Conservation (phyloP, 1,284 basidiomycete genomes). For the Meripilus lineatus region DNA sequence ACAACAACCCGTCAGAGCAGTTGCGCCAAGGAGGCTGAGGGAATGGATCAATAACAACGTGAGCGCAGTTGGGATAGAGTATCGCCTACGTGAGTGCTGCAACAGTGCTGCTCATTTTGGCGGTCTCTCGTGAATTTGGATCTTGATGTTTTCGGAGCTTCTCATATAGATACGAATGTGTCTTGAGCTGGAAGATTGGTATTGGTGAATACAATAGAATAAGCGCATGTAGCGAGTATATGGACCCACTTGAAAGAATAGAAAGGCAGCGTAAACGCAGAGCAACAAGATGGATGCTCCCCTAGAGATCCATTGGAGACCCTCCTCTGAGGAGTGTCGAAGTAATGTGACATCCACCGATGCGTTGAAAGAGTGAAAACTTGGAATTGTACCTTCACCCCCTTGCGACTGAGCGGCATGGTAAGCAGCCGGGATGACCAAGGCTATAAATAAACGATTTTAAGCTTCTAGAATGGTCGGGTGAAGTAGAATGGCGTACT, state of each 20-base stretch:
- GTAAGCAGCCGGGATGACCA: slow-evolving; percentile 91
- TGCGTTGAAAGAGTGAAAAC: slow-evolving; percentile 9
- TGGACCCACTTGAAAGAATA: slow-evolving; percentile 64
- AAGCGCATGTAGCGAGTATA: no score
- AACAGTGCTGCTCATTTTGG: slow-evolving; percentile 64
- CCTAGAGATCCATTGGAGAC: slow-evolving; percentile 75
- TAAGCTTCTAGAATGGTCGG: slow-evolving; percentile 3
- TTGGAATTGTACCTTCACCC: slow-evolving; percentile 11
- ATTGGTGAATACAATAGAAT: no score
- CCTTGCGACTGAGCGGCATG: slow-evolving; percentile 40
- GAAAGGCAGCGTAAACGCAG: slow-evolving; percentile 77
- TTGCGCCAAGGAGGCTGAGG: slow-evolving; percentile 56
- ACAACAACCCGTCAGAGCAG: slow-evolving; percentile 81
- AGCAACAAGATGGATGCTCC: slow-evolving; percentile 84
- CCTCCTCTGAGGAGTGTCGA: slow-evolving; percentile 34
- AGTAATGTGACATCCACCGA: slow-evolving; percentile 18
- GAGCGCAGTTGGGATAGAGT: not conserved
- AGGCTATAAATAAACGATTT: slow-evolving; percentile 38
- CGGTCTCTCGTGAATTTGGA: slow-evolving; percentile 37
- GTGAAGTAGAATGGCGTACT: slow-evolving; percentile 40
- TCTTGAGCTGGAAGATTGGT: slow-evolving; percentile 33
- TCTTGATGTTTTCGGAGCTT: not conserved
- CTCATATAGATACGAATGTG: slow-evolving; percentile 16
- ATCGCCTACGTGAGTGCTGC: slow-evolving; percentile 52
- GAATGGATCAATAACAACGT: not conserved